These are phyloP conservation scores for Flaveria robusta DNA, from an alignment of 129 eudicot species.

Conservation along the genomic window DNA sequence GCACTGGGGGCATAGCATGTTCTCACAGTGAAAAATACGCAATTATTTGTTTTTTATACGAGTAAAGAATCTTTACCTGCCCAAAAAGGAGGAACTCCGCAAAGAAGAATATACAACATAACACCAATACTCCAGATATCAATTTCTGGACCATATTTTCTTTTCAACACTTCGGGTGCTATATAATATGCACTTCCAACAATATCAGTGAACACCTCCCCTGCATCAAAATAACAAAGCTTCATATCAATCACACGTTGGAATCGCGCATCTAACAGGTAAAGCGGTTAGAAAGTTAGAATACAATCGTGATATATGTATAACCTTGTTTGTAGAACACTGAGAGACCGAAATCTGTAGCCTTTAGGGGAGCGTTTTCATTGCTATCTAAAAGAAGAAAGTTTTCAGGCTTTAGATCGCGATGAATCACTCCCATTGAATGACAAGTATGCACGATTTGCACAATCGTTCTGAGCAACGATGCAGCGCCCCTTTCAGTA, in stretches of 20 bases:
- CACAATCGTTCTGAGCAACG: conserved; percentile 74
- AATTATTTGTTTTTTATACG: not conserved
- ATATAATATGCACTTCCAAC: conserved; percentile 91
- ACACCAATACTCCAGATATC: conserved; percentile 94
- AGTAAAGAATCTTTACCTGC: conserved; percentile 53
- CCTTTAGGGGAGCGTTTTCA: conserved; percentile 76
- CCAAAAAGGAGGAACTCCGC: conserved; percentile 93
- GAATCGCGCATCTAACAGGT: not conserved
- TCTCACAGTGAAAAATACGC: no score
- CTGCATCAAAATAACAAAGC: conserved; percentile 34
- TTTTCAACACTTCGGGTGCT: conserved; percentile 86
- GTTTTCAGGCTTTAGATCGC: conserved; percentile 86
- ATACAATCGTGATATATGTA: not conserved
- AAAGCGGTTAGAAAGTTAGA: not conserved
- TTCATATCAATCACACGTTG: not conserved
- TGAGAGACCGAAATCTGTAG: conserved; percentile 82
- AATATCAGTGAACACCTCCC: conserved; percentile 63
- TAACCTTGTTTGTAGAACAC: conserved; percentile 79
- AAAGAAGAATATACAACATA: conserved; percentile 78
- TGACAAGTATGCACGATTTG: conserved; percentile 87
- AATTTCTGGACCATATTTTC: conserved; percentile 89
- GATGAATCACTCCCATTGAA: conserved; percentile 86
- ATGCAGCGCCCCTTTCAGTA: conserved; percentile 79
- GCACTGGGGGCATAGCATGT: no score
- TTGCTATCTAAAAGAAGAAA: conserved; percentile 68